phyloP scores from a whole-genome alignment of 805 yeast genomes.

The Candida schatavii region DNA sequence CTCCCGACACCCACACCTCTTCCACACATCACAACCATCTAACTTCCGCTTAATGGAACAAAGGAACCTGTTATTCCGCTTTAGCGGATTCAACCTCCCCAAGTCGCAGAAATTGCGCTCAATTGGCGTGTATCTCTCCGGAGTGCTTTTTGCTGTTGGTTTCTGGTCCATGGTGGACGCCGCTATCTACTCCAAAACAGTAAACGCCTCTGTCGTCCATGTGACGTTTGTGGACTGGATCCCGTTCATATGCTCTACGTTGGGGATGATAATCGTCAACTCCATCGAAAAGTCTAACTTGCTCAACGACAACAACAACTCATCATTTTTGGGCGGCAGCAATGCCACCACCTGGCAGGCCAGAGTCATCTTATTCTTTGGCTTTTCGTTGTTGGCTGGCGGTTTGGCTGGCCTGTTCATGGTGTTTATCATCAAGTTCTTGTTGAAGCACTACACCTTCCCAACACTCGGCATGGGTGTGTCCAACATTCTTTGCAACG shows the following conservation, averaged over 20 bases:
- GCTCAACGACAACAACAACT: constrained; percentile 37
- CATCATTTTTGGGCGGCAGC: constrained; percentile 38
- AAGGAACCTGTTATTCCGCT: constrained; percentile 57
- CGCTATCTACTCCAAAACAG: constrained; percentile 77
- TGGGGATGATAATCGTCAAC: constrained; percentile 84
- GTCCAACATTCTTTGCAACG: constrained; percentile 78
- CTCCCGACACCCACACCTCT: neutral
- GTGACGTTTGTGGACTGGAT: constrained; percentile 95
- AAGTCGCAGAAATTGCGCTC: constrained; percentile 69
- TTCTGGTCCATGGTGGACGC: constrained; percentile 90
- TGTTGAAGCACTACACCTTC: constrained; percentile 72
- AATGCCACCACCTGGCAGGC: constrained; percentile 86
- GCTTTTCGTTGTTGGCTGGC: constrained; percentile 89
- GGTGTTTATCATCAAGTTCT: constrained; percentile 80
- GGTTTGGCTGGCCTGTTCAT: constrained; percentile 92
- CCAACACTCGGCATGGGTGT: constrained; percentile 96
- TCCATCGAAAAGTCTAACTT: constrained; percentile 67
- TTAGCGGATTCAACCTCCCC: constrained; percentile 61
- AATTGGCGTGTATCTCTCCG: constrained; percentile 73
- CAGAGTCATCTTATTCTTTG: constrained; percentile 81
- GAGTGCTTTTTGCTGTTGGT: constrained; percentile 77
- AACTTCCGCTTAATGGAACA: constrained; percentile 38
- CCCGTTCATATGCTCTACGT: constrained; percentile 81
- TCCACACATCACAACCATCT: neutral
- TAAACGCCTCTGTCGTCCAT: constrained; percentile 83